Conservation (phyloP, 2,329 filamentous ascomycete genomes). For the Mycosphaerelloides madeirae region DNA sequence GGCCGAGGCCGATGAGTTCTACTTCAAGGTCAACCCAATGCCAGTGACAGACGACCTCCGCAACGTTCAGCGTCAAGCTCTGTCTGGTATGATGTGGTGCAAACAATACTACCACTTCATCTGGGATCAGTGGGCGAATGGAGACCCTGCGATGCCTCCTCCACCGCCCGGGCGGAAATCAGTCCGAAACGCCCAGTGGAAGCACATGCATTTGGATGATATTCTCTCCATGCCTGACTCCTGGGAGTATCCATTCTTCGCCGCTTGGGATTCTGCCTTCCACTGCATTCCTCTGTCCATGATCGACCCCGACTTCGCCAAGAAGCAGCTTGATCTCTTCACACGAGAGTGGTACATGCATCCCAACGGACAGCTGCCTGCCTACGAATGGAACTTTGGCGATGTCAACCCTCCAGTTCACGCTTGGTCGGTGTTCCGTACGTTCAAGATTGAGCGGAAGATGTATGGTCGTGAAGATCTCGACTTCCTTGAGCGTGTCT, state of each 20-base stretch:
- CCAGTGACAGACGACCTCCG: conserved; percentile 90
- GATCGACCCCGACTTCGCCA: conserved; percentile 96
- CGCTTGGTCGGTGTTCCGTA: conserved; percentile 90
- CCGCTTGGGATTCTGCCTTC: conserved; percentile 94
- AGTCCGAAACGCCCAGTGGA: conserved; percentile 85
- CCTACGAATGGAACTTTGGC: conserved; percentile 96
- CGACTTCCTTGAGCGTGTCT: conserved; percentile 92
- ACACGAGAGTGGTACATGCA: conserved; percentile 99
- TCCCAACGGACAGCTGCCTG: conserved; percentile 89
- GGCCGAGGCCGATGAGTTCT: conserved; percentile 94
- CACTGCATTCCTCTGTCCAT: conserved; percentile 94
- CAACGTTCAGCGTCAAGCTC: conserved; percentile 91
- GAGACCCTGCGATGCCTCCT: conserved; percentile 81
- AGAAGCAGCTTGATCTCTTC: conserved; percentile 94
- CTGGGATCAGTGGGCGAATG: conserved; percentile 97
- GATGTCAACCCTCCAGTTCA: conserved; percentile 96
- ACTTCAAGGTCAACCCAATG: conserved; percentile 84
- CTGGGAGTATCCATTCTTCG: conserved; percentile 98
- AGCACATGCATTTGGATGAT: conserved; percentile 90
- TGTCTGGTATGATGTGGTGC: conserved; percentile 97
- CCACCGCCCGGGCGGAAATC: conserved; percentile 75
- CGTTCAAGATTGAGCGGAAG: conserved; percentile 98
- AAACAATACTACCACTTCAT: conserved; percentile 97
- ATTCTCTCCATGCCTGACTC: conserved; percentile 97
- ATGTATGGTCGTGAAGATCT: conserved; percentile 92